phyloP scores from a whole-genome alignment of 139 green algal genomes.

The Ostreobium quekettii region DNA sequence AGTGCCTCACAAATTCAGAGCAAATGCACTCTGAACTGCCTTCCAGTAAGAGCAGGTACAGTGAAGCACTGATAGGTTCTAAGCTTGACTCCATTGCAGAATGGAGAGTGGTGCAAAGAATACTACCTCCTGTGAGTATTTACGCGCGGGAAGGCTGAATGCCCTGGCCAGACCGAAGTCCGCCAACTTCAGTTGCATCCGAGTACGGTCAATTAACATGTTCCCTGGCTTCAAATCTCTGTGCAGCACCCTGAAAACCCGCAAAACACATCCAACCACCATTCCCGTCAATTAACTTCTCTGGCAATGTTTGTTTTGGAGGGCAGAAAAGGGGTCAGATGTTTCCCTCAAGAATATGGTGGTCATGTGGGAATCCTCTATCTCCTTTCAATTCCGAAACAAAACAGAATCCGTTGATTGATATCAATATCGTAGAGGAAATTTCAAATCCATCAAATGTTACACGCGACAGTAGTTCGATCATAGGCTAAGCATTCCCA shows the following conservation, averaged over 20 bases:
- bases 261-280: slow-evolving; percentile 14
- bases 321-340: background rate
- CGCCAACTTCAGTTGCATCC: slow-evolving; percentile 90
- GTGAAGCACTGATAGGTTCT: too few relatives aligned
- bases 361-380: too few relatives aligned
- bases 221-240: slow-evolving; percentile 98
- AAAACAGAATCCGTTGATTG: background rate
- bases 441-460: too few relatives aligned
- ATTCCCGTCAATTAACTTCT: background rate
- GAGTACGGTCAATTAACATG: slow-evolving; percentile 80
- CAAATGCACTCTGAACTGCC: too few relatives aligned
- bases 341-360: too few relatives aligned
- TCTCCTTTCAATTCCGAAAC: slow-evolving; percentile 2
- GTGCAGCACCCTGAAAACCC: slow-evolving; percentile 67
- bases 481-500: too few relatives aligned
- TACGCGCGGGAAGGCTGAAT: slow-evolving; percentile 90
- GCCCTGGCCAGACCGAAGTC: slow-evolving; percentile 94
- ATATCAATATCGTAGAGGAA: background rate
- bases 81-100: too few relatives aligned
- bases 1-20: too few relatives aligned
- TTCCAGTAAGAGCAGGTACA: too few relatives aligned
- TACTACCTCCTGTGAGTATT: slow-evolving; percentile 89
- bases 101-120: background rate
- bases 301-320: background rate
- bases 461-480: too few relatives aligned